Conservation (phyloP, 2,329 filamentous ascomycete species). For the Trichoderma cornu-damae region DNA sequence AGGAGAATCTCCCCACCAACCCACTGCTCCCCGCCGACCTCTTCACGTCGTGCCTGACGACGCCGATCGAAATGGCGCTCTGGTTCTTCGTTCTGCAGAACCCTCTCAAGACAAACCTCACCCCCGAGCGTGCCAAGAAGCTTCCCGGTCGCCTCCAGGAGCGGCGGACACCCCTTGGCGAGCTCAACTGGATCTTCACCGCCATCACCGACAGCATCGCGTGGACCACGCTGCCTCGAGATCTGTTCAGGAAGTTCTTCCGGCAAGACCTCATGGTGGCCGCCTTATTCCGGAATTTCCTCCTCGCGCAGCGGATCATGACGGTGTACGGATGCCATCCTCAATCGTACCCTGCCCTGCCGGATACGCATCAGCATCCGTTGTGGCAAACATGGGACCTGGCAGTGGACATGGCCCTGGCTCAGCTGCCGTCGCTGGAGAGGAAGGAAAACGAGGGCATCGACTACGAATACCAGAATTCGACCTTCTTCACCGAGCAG, state of each 20-base stretch:
- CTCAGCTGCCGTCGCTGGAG: slow-evolving; percentile 82
- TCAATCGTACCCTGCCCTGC: slow-evolving; percentile 84
- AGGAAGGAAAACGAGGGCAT: slow-evolving; percentile 66
- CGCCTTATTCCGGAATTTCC: slow-evolving; percentile 90
- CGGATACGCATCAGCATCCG: slow-evolving; percentile 89
- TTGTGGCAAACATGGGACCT: slow-evolving; percentile 98
- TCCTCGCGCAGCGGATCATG: slow-evolving; percentile 94
- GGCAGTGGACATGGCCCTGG: slow-evolving; percentile 89
- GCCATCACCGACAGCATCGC: slow-evolving; percentile 98
- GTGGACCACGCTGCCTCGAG: slow-evolving; percentile 88
- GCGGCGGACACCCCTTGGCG: slow-evolving; percentile 84
- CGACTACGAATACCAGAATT: slow-evolving; percentile 91
- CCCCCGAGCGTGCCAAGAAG: slow-evolving; percentile 76
- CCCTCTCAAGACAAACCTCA: slow-evolving; percentile 62
- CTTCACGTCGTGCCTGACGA: slow-evolving; percentile 93
- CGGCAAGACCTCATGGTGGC: slow-evolving; percentile 98
- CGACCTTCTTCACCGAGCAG: slow-evolving; percentile 94
- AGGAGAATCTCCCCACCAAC: slow-evolving; percentile 92
- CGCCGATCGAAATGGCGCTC: slow-evolving; percentile 94
- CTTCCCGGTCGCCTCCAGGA: slow-evolving; percentile 90
- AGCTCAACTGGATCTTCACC: slow-evolving; percentile 99
- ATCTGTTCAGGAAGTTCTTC: slow-evolving; percentile 94
- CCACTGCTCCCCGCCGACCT: slow-evolving; percentile 88
- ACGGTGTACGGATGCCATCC: slow-evolving; percentile 92
- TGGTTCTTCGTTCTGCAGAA: slow-evolving; percentile 97